Conservation (phyloP, 495 filamentous ascomycete genomes). For the Arthonia radiata region DNA sequence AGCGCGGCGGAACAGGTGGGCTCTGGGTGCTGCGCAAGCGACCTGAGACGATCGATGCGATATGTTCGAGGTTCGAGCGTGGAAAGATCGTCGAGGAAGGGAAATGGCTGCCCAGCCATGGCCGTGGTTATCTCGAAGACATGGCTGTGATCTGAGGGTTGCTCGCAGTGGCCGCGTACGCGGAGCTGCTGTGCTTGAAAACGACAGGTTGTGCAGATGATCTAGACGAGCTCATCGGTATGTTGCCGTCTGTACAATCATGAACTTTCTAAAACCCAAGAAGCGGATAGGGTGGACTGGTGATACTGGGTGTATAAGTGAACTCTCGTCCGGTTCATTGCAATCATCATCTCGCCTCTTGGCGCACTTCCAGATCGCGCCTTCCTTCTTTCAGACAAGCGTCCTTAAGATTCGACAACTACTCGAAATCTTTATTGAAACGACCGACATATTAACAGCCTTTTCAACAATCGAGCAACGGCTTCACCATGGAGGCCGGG, state of each 20-base stretch:
- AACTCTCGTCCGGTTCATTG: not conserved
- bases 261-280: not conserved
- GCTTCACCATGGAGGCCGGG: slow-evolving; percentile 8
- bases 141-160: not conserved
- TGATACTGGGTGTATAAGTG: not conserved
- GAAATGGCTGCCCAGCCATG: not conserved
- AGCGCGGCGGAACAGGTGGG: not conserved
- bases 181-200: not conserved
- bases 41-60: not conserved
- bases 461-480: not conserved
- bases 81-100: not conserved
- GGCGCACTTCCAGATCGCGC: not conserved
- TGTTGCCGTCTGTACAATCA: not conserved
- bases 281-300: not conserved
- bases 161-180: not conserved
- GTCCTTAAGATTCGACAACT: not conserved
- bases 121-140: not conserved
- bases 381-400: not conserved
- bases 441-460: too few species aligned
- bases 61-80: too few species aligned
- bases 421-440: too few species aligned
- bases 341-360: too few species aligned
- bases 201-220: not conserved
- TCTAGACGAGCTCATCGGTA: not conserved
- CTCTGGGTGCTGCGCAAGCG: slow-evolving; percentile 1